Conservation (phyloP, 1,284 basidiomycete genomes). For the Cryptococcus jaspeensis region DNA sequence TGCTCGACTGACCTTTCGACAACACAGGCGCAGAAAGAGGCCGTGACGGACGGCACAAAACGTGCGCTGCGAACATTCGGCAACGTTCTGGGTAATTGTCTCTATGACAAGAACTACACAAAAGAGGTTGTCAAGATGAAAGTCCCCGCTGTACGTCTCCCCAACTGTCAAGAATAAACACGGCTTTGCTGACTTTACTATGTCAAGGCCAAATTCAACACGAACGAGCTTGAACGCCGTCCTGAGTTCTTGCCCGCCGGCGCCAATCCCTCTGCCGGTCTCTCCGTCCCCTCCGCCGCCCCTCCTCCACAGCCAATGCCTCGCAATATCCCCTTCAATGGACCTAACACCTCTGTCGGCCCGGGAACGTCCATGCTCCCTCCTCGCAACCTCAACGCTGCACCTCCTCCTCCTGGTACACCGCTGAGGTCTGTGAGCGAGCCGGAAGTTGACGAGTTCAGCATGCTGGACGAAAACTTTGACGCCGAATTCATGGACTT, state of each 20-base stretch:
- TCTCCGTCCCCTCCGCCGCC: constrained; percentile 23
- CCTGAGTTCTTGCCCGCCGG: constrained; percentile 63
- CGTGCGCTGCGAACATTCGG: constrained; percentile 89
- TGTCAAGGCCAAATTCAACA: constrained; percentile 71
- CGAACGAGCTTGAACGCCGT: constrained; percentile 67
- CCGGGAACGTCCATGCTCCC: background rate
- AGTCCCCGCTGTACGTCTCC: constrained; percentile 66
- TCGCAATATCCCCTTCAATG: background rate
- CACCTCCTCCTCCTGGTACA: constrained; percentile 19
- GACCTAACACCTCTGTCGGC: background rate
- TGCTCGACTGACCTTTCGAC: constrained; percentile 6
- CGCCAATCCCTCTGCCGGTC: constrained; percentile 19
- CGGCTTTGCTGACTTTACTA: background rate
- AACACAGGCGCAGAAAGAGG: constrained; percentile 89
- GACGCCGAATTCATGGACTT: constrained; percentile 35
- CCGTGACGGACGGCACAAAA: constrained; percentile 92
- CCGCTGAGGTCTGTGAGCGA: constrained; percentile 31
- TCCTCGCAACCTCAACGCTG: constrained; percentile 4
- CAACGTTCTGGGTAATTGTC: constrained; percentile 89
- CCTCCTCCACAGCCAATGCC: constrained; percentile 19
- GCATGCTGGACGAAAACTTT: constrained; percentile 30
- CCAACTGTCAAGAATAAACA: background rate
- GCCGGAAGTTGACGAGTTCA: background rate
- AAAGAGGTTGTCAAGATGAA: constrained; percentile 83
- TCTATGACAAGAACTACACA: constrained; percentile 89